Evolutionary conservation across 1,284 basidiomycete species (phyloP), one percentile per base, ranked within the genome.

Genomic region (Rhodotorula glutinis): DNA sequence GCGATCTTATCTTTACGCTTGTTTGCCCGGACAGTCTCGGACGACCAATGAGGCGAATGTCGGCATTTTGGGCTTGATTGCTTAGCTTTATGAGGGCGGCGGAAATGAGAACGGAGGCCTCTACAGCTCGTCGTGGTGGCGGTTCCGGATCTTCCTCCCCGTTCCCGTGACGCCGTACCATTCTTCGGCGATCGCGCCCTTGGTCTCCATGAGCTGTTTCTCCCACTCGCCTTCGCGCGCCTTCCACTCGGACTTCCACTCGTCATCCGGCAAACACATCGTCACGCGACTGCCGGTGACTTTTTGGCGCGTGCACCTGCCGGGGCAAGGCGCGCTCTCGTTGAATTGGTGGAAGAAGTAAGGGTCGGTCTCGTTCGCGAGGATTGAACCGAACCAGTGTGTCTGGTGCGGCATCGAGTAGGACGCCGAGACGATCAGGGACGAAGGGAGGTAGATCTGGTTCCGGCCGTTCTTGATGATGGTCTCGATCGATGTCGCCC

Each of bases 401-500:
- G 75, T 72, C 10, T 66, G 66, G 53, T 74, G 73, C 3, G 73
- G 71, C 21, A 76, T 66, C 1, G 69, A 70, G 63, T 75, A 75
- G 19, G 69, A 71, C 38, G 70, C 75, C 21, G 70, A 66, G 51
- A 76, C 69, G 38, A 76, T 73, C 27, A 67, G 25, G 27, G 68
- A 72, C 1, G 75, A 76, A 11, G 75, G 73, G 41, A 75, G 70
- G 66, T 74, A 76, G 60, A 75, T 76, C 47, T 76, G 75, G 40
- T 72, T 72, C 16, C 73, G 63, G 10, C 53, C 58, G 69, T 72
- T 62, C 29, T 68, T 63, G 43, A 74, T 68, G 53, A 76, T 72
- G 14, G 67, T 73, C 23, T 73, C 59, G 46, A 76, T 73, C 38
- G 70, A 71, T 9, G 71, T 74, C 9, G 69, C 74, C 59, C 75